phyloP scores from a whole-genome alignment of 192 early-diverging fungal species.

The Rhizophagus sp. region DNA sequence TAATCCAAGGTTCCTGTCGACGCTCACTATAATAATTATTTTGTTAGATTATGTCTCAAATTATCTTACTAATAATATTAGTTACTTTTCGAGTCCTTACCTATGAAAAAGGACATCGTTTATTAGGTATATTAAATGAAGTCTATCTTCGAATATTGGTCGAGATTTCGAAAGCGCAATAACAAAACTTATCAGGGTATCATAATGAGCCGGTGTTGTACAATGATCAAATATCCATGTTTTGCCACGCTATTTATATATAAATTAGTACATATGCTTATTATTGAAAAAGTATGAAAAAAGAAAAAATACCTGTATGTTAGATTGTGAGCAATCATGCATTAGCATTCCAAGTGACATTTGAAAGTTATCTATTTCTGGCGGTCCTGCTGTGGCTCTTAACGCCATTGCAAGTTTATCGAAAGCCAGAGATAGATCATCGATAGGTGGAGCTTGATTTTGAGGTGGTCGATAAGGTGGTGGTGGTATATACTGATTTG shows the following conservation, averaged over 20 bases:
- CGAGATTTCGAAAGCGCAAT: constrained; percentile 44
- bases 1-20: constrained; percentile 49
- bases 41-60: neutral
- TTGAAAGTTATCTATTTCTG: constrained; percentile 29
- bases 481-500: constrained; percentile 31
- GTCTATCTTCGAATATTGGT: constrained; percentile 43
- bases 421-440: constrained; percentile 16
- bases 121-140: constrained; percentile 53
- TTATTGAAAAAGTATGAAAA: neutral
- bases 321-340: constrained; percentile 54
- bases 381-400: constrained; percentile 26
- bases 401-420: constrained; percentile 27
- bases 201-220: constrained; percentile 40
- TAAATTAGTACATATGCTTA: neutral
- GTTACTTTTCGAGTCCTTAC: constrained; percentile 24
- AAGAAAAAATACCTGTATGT: constrained; percentile 47
- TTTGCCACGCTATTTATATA: constrained; percentile 45
- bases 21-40: constrained; percentile 36
- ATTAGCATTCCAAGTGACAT: constrained; percentile 46
- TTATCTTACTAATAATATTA: neutral
- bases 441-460: neutral
- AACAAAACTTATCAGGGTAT: constrained; percentile 38
- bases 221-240: constrained; percentile 53
- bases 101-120: constrained; percentile 57
- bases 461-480: constrained; percentile 4